Conservation (phyloP, 306 rosid genomes). For the Rosa rugosa region DNA sequence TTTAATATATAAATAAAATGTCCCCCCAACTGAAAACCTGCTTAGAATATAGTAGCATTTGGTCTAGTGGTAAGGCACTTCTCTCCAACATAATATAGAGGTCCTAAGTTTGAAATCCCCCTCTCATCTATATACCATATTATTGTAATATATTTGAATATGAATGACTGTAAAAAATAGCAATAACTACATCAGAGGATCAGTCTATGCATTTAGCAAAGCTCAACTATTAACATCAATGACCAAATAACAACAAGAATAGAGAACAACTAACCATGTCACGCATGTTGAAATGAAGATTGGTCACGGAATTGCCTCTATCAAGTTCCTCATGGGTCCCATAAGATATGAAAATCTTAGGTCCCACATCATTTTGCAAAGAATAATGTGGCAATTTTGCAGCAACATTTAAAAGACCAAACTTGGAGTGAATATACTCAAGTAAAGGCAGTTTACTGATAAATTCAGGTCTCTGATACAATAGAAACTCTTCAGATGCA, state of each 20-base stretch:
- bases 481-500: conserved; percentile 89
- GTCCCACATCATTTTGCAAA: conserved; percentile 95
- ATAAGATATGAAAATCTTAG: conserved; percentile 83
- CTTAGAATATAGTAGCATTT: neutral
- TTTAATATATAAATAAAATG: neutral
- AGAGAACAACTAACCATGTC: conserved; percentile 77
- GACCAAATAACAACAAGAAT: conserved; percentile 7
- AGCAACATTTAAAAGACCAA: conserved; percentile 99
- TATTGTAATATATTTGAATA: neutral
- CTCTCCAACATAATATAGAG: neutral
- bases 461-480: conserved; percentile 94
- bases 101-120: neutral
- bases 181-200: neutral
- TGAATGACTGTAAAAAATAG: neutral
- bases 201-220: neutral
- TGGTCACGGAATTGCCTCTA: conserved; percentile 69
- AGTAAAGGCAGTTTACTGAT: conserved; percentile 93
- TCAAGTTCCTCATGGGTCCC: conserved; percentile 73
- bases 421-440: conserved; percentile 93
- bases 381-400: conserved; percentile 99
- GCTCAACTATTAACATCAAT: neutral
- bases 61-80: neutral
- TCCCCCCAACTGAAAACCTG: neutral
- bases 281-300: conserved; percentile 88
- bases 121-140: neutral